Conservation (phyloP, 2,329 filamentous ascomycete genomes). For the Penicillium sp. region DNA sequence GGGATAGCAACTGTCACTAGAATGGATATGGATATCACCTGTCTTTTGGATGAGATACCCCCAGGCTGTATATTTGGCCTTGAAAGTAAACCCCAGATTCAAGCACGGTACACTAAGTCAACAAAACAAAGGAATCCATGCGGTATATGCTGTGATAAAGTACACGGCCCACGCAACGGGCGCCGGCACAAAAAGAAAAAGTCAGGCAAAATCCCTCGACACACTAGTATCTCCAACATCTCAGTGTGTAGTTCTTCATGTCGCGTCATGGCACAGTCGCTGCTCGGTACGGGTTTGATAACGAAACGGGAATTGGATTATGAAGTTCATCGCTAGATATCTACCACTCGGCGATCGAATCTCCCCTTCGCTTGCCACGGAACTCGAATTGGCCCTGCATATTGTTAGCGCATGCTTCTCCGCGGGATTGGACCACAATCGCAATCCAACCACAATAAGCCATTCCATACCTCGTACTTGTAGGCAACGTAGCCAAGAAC, state of each 20-base stretch:
- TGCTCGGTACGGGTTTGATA: neutral
- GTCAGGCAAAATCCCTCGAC: neutral
- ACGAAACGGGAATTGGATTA: conserved; percentile 5
- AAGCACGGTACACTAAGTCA: neutral
- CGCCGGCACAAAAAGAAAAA: conserved; percentile 7
- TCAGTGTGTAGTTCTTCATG: neutral
- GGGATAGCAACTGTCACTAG: neutral
- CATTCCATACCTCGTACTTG: conserved; percentile 70
- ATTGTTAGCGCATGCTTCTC: conserved; percentile 12
- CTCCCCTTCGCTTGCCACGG: conserved; percentile 78
- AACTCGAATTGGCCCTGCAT: conserved; percentile 73
- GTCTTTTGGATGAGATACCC: neutral
- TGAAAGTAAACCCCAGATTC: neutral
- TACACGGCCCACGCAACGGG: conserved; percentile 20
- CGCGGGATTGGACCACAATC: neutral
- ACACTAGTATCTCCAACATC: neutral
- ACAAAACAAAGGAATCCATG: conserved; percentile 21
- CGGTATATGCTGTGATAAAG: conserved; percentile 29
- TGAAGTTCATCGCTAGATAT: conserved; percentile 18
- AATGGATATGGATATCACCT: neutral
- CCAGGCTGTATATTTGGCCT: neutral
- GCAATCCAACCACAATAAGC: neutral
- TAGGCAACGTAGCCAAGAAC: conserved; percentile 65
- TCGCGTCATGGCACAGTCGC: neutral
- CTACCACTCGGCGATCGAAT: conserved; percentile 72